phyloP scores from a whole-genome alignment of 169 alveolate species.

The Plasmodium yoelii region DNA sequence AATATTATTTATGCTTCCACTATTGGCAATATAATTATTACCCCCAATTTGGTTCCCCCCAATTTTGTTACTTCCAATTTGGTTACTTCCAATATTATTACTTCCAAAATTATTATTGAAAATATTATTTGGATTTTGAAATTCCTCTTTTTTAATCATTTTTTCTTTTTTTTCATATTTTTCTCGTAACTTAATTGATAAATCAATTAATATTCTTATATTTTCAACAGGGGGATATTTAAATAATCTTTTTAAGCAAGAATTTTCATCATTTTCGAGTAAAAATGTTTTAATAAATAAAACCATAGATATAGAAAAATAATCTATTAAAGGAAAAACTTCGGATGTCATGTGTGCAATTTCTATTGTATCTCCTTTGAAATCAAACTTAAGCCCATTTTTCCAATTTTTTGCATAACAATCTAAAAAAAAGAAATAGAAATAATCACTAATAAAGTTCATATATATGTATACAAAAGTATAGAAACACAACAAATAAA shows the following conservation, averaged over 20 bases:
- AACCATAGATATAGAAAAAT: slow-evolving; percentile 62
- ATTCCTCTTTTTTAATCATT: slow-evolving; percentile 3
- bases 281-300: slow-evolving; percentile 51
- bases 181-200: slow-evolving; percentile 29
- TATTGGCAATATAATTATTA: background rate
- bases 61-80: background rate
- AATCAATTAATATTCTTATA: slow-evolving; percentile 54
- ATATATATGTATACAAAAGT: background rate
- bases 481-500: no score
- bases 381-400: slow-evolving; percentile 1
- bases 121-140: background rate
- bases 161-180: slow-evolving; percentile 57
- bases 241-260: slow-evolving; percentile 58
- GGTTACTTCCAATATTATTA: background rate
- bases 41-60: background rate
- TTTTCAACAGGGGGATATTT: slow-evolving; percentile 73
- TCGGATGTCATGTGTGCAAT: slow-evolving; percentile 35
- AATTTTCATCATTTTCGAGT: slow-evolving; percentile 53
- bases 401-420: slow-evolving; percentile 42
- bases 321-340: slow-evolving; percentile 46
- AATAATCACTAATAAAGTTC: background rate
- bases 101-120: background rate
- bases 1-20: background rate
- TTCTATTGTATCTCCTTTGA: slow-evolving; percentile 45
- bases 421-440: slow-evolving; percentile 24